A percentile compares a stretch with the other conserved stretches of the same genome.
These are phyloP conservation scores for Cryptococcus sp. DNA, from an alignment of 1,284 basidiomycete species.

Conservation along the genomic window DNA sequence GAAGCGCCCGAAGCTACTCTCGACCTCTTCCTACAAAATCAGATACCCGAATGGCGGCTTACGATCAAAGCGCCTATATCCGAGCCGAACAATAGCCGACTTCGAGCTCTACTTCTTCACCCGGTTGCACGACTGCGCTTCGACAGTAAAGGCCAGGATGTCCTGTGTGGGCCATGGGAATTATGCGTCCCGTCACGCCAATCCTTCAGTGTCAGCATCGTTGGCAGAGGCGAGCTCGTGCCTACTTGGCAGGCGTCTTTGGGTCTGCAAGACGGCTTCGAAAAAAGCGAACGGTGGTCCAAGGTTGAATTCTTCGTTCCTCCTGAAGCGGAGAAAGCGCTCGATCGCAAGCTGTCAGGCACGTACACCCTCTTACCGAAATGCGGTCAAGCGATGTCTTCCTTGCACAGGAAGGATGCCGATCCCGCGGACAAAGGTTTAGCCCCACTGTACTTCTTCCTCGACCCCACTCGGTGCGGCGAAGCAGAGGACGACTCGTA, in stretches of 20 bases:
- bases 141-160: constrained; percentile 39
- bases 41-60: constrained; percentile 82
- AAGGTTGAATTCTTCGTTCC: constrained; percentile 66
- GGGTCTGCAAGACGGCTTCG: constrained; percentile 71
- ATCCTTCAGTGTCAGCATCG: constrained; percentile 63
- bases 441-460: constrained; percentile 74
- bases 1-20: constrained; percentile 70
- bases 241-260: constrained; percentile 83
- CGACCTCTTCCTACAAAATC: constrained; percentile 74
- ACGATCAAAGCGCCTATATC: constrained; percentile 68
- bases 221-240: constrained; percentile 69
- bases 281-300: constrained; percentile 68
- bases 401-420: constrained; percentile 70
- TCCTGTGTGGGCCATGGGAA: constrained; percentile 78
- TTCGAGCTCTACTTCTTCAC: constrained; percentile 70
- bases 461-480: constrained; percentile 80
- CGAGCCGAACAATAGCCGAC: constrained; percentile 76
- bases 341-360: constrained; percentile 82
- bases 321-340: constrained; percentile 56
- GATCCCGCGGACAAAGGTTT: constrained; percentile 56
- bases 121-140: constrained; percentile 76
- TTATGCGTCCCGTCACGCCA: constrained; percentile 71
- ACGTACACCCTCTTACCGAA: constrained; percentile 75
- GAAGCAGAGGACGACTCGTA: constrained; percentile 71
- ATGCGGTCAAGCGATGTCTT: constrained; percentile 85